Base-by-base conservation (phyloP, 169 alveolate genomes). In the Plasmodium berghei region DNA sequence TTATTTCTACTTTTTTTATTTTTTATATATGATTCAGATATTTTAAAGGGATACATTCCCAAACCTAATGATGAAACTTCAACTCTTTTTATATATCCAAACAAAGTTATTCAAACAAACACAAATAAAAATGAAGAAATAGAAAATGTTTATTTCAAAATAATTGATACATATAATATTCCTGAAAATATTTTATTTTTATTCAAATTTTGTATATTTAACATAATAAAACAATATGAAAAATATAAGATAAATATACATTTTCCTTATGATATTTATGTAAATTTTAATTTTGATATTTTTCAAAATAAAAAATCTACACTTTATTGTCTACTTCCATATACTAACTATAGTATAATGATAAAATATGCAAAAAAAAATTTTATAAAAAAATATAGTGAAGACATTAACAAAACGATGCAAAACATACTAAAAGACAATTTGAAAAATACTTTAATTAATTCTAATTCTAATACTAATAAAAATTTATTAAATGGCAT, bases 241-340 rank as follows among this genome's bases (percentile, higher is more conserved):
- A 55, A 12, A 48, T 56, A 67, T 48, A 42, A 67, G 10, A 42
- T 83, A 9, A 66, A 55, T 24, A 34, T 83, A 10, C 90, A 83
- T 14, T 55, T 83, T 34, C 83, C 85, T 1, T 6, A 28, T 0
- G 90, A 83, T 56, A 52, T 83, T 10, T 34, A 20, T 48, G 52
- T 72, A 54, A 55, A 59, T 49, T 22, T 22, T 0, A 40, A 64
- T 5, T 9, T 22, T n/a, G 5, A 1, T 12, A 12, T 14, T 8
- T 54, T 10, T n/a, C 70, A 64, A 34, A 61, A 54, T 22, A n/a
- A 12, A 0, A 22, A 20, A 1, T 14, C 45, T 24, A 5, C 83
- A 14, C 6, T 80, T 5, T 83, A 83, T 28, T 66, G 90, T 18
- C 45, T 28, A 1, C 34, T 83, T 14, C 90, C 90, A 0, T 49